Conservation (phyloP, 257 asterid genomes). For the Nicotiana undulata region DNA sequence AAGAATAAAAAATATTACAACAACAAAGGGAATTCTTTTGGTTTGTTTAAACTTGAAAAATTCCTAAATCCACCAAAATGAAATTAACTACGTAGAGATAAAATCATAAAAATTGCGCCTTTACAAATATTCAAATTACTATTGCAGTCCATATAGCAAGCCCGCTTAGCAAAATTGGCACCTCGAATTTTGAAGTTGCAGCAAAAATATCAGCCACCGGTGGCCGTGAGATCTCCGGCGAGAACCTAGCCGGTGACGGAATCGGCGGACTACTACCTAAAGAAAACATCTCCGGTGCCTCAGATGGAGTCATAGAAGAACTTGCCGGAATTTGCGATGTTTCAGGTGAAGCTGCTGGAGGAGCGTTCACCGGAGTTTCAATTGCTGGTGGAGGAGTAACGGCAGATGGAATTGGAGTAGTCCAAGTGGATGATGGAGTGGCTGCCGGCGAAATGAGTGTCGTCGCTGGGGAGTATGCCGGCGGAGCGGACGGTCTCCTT, state of each 20-base stretch:
- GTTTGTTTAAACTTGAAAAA: not conserved
- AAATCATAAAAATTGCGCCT: not conserved
- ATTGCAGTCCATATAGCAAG: constrained; percentile 37
- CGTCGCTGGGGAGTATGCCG: constrained; percentile 22
- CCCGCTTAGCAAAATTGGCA: constrained; percentile 25
- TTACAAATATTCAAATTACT: constrained; percentile 16
- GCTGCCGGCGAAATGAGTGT: not conserved
- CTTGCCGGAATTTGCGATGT: constrained; percentile 31
- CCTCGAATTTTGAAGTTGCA: constrained; percentile 13
- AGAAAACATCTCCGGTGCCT: constrained; percentile 33
- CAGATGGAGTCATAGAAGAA: constrained; percentile 32
- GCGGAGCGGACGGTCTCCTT: not conserved
- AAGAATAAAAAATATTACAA: not conserved
- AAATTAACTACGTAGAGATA: not conserved
- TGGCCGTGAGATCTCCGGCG: constrained; percentile 41
- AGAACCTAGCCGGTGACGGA: constrained; percentile 29
- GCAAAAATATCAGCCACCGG: constrained; percentile 38
- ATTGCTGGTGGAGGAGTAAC: constrained; percentile 22
- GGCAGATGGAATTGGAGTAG: constrained; percentile 44
- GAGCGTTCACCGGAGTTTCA: constrained; percentile 25
- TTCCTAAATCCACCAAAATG: not conserved
- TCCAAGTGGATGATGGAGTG: constrained; percentile 14
- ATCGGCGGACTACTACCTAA: constrained; percentile 29
- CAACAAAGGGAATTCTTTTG: not conserved
- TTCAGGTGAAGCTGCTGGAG: constrained; percentile 28